These are phyloP conservation scores for Macrotyloma uniflorum DNA, from an alignment of 306 rosid species.

Conservation along the genomic window DNA sequence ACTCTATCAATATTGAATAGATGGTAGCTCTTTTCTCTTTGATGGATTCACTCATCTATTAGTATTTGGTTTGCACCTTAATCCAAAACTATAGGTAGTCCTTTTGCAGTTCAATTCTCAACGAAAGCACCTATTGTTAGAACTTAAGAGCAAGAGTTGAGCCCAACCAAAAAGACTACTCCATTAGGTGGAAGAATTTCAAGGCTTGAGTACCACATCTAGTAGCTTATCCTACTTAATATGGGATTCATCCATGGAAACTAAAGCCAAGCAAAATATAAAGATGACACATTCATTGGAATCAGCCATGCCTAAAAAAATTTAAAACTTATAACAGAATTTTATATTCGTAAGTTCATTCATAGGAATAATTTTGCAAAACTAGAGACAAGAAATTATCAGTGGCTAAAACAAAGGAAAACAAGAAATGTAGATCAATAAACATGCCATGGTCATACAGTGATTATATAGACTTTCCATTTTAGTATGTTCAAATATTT, in stretches of 20 bases:
- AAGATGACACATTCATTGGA: neutral
- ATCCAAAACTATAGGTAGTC: no score
- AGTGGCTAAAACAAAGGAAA: conserved; percentile 22
- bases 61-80: no score
- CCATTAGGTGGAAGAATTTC: no score
- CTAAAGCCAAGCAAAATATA: neutral
- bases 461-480: neutral
- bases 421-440: conserved; percentile 6
- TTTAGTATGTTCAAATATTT: conserved; percentile 28
- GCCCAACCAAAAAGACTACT: no score
- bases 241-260: neutral
- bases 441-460: conserved; percentile 2
- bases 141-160: no score
- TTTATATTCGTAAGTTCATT: neutral
- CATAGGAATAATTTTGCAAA: neutral
- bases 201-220: no score
- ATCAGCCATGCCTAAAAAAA: neutral
- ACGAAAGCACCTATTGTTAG: no score
- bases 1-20: no score
- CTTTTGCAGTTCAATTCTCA: no score
- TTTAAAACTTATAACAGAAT: neutral
- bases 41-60: no score
- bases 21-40: no score
- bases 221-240: no score
- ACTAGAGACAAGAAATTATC: conserved; percentile 10